Evolutionary conservation across 495 filamentous ascomycete genomes (phyloP), one percentile per base, ranked within the genome.

Genomic region (Lophium mytilinum): DNA sequence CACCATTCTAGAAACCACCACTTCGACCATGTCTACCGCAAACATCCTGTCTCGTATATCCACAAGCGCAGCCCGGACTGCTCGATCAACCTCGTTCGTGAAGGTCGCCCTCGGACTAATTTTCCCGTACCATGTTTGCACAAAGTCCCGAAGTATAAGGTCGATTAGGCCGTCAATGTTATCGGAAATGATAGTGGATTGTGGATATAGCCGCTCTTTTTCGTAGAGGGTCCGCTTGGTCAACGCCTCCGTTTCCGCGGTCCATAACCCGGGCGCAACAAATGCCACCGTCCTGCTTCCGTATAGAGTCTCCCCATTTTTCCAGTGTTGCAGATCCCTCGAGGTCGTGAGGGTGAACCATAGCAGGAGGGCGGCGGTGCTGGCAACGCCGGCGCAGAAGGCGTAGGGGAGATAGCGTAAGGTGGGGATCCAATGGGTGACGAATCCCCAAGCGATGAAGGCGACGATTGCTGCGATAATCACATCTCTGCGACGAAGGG

Each of bases 371-470:
- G 72, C 61, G 52, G 80, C 53, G 4, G 80, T 73, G 33, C 82
- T 72, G 45, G 83, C 57, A 53, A 77, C 71, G 60, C 90, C 90
- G 53, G 80, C 73, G 54, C 83, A 71, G 68, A 94, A 86, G 50
- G 89, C 88, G 67, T 89, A 87, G 63, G 84, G 87, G 24, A 85
- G 76, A 76, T 83, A 94, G 68, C 89, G 87, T 40, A 95, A 76
- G 37, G 80, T 64, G 9, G 91, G 90, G 65, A 87, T 73, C 85
- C 87, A 93, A 72, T 83, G 80, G 57, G 88, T 82, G 35, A 83
- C 79, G 67, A 87, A 83, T 18, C 87, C 88, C 90, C 90, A 96
- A 60, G 89, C 81, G 63, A 96, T 78, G 70, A 95, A 95, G 61
- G 70, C 78, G 68, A 78, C 81, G 62, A 88, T 71, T 66, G 79